These are phyloP conservation scores for Trichosporon sp. DNA, from an alignment of 1,284 basidiomycete genomes.

Conservation along the genomic window DNA sequence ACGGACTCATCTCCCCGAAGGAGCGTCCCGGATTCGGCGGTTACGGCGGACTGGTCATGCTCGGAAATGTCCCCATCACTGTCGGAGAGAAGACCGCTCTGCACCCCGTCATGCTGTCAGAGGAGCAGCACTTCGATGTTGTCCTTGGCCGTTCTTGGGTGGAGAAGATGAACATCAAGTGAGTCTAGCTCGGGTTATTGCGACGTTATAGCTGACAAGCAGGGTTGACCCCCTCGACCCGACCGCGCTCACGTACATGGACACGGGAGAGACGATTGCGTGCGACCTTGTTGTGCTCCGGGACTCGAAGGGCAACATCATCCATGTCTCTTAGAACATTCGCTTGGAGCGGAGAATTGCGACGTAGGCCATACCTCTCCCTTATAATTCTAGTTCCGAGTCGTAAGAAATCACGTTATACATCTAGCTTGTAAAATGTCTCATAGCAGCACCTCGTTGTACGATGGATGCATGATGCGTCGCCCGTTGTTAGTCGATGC, in stretches of 20 bases:
- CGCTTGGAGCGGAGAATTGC: neutral
- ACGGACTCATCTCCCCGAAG: slow-evolving; percentile 75
- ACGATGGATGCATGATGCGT: neutral
- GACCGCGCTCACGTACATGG: slow-evolving; percentile 81
- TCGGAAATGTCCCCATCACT: slow-evolving; percentile 67
- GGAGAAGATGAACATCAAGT: slow-evolving; percentile 76
- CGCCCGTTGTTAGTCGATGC: neutral
- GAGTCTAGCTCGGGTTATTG: slow-evolving; percentile 11
- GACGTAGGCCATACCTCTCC: slow-evolving; percentile 29
- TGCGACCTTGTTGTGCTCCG: slow-evolving; percentile 84
- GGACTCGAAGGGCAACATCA: slow-evolving; percentile 68
- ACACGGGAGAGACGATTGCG: slow-evolving; percentile 88
- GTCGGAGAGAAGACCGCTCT: slow-evolving; percentile 52
- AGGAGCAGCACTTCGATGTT: slow-evolving; percentile 95
- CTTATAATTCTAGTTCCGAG: slow-evolving; percentile 51
- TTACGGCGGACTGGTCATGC: slow-evolving; percentile 49
- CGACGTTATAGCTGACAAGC: neutral
- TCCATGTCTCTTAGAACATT: slow-evolving; percentile 64
- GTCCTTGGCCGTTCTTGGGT: slow-evolving; percentile 91
- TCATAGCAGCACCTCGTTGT: slow-evolving; percentile 2
- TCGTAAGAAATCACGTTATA: neutral
- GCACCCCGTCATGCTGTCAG: slow-evolving; percentile 62
- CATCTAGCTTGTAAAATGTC: neutral
- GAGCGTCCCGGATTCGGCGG: slow-evolving; percentile 40
- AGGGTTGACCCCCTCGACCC: slow-evolving; percentile 72